Conservation (phyloP, 139 green algal species). For the Chlamydomonas sp. region DNA sequence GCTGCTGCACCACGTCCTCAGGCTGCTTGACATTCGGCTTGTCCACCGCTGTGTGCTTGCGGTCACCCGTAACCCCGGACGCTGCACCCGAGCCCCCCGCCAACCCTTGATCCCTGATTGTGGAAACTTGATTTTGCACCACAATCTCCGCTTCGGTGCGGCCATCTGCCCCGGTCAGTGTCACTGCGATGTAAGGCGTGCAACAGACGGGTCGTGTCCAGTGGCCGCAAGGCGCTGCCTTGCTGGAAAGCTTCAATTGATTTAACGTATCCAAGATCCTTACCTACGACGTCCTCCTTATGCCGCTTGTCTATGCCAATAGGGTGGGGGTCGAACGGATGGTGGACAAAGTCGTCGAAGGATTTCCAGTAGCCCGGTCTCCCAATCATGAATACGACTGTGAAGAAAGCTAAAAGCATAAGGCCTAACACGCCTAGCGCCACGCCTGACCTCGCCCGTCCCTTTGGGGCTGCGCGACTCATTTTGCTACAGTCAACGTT, state of each 20-base stretch:
- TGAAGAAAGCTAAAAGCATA: conserved; percentile 45
- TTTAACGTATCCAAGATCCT: too few species aligned
- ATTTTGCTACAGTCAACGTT: too few species aligned
- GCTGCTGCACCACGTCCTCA: neutral
- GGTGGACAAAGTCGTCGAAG: conserved; percentile 20
- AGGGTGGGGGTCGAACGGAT: conserved; percentile 43
- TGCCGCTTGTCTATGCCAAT: conserved; percentile 33
- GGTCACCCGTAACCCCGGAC: neutral
- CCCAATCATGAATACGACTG: conserved; percentile 44
- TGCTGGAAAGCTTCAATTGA: too few species aligned
- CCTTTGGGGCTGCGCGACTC: too few species aligned
- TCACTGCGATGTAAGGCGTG: too few species aligned
- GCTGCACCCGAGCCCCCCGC: neutral
- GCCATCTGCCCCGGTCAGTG: neutral
- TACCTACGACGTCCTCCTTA: neutral
- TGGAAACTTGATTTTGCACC: neutral
- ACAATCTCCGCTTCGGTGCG: neutral
- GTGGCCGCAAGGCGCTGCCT: too few species aligned
- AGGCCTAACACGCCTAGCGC: conserved; percentile 42
- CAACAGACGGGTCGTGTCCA: too few species aligned
- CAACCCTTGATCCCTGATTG: neutral
- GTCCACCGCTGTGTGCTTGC: neutral
- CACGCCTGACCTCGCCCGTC: neutral
- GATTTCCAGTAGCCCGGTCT: conserved; percentile 8
- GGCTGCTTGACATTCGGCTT: neutral